Base-by-base conservation (phyloP, 257 asterid species). In the Gentiana dahurica region DNA sequence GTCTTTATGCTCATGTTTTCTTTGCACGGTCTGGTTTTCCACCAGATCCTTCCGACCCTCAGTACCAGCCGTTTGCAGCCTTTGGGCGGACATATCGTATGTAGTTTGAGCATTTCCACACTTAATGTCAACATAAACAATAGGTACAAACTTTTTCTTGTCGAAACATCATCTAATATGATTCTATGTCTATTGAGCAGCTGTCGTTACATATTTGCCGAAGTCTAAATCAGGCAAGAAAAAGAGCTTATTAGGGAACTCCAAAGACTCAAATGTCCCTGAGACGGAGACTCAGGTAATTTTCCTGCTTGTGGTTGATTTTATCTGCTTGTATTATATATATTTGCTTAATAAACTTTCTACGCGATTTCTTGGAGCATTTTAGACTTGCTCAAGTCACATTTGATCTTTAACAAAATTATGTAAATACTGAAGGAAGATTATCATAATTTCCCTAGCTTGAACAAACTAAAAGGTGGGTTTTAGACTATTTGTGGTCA, bases 1-100 rank as follows among this genome's bases (percentile, higher is more conserved):
- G 85, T 71, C 89, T 91, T 36, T 87, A 71, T 78, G 95, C 96
- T 71, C 96, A 91, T 75, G 84, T 87, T 49, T 91, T 71, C 83
- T 91, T 91, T 63, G 87, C 98, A 43, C 87, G 89, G 65, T 87
- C 96, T 75, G 98, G 98, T 73, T 85, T 76, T 64, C 75, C 90
- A 2, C 85, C 89, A 50, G 96, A 91, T 75, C 88, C 96, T 43
- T 85, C 65, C 69, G 95, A 87, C 67, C 95, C 95, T 4, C 93
- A 85, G 79, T 91, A 85, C 68, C 88, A 91, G 65, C 93, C 98
- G n/a, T 67, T 73, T 71, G 82, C 96, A 62, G 78, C 88, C 67
- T 91, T 91, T 77, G 98, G 89, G 67, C 72, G 74, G 59, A 78
- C 88, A 50, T 77, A 81, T 64, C 54, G 96, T 91, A 75, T 79